Conservation (phyloP, 2,329 filamentous ascomycete species). For the Botrytis elliptica region DNA sequence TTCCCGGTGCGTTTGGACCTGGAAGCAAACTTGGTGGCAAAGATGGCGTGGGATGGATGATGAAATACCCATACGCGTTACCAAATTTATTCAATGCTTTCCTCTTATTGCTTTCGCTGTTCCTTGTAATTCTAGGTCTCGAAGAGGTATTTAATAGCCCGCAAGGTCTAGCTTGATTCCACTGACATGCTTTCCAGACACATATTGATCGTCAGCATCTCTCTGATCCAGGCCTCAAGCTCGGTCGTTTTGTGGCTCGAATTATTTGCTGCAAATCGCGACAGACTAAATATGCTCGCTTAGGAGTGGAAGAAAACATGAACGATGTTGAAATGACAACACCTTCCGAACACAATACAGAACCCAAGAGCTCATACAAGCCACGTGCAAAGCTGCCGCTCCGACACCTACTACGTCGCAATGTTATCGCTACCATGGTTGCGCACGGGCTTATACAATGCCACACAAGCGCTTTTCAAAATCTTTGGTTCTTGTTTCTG, state of each 20-base stretch:
- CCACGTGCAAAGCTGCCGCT: not conserved
- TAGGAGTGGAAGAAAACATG: not conserved
- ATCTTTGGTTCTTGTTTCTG: not conserved
- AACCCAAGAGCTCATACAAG: not conserved
- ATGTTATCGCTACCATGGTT: not conserved
- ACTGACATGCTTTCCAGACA: not conserved
- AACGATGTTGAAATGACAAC: slow-evolving; percentile 1
- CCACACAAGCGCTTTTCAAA: slow-evolving; percentile 1
- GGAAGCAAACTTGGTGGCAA: not conserved
- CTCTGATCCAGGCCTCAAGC: not conserved
- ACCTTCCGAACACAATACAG: not conserved
- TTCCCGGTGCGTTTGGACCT: not conserved
- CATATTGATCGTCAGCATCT: not conserved
- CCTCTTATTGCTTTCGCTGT: not conserved
- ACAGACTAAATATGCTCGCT: not conserved
- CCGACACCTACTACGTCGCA: not conserved
- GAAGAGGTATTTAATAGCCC: slow-evolving; percentile 2
- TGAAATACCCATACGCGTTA: not conserved
- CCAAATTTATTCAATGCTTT: slow-evolving; percentile 5
- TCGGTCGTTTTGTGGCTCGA: not conserved
- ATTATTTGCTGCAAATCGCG: not conserved
- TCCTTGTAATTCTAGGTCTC: not conserved
- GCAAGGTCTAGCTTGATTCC: not conserved
- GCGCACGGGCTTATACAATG: not conserved
- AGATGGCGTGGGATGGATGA: not conserved